Percentiles rank a stretch among this genome's conserved stretches.
These are phyloP conservation scores for Fusarium napiforme DNA, from an alignment of 2,329 filamentous ascomycete genomes.

Conservation along the genomic window DNA sequence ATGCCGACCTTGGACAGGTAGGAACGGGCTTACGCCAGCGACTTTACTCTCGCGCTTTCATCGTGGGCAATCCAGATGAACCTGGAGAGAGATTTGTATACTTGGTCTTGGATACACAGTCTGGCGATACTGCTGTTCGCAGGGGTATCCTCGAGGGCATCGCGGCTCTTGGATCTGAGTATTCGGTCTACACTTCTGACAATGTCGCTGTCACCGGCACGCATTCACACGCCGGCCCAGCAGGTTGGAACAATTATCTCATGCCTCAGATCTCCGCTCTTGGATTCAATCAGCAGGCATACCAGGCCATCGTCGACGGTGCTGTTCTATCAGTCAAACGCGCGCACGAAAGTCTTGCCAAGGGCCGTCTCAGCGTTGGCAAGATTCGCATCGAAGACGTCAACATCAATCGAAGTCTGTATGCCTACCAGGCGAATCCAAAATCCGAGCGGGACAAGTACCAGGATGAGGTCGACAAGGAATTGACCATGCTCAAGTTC, in stretches of 20 bases:
- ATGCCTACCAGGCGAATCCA: neutral
- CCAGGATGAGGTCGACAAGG: constrained; percentile 4
- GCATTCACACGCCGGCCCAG: neutral
- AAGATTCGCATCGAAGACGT: constrained; percentile 8
- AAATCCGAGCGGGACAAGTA: neutral
- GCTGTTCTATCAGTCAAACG: neutral
- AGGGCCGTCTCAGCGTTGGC: neutral
- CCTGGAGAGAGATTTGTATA: neutral
- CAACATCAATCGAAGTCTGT: constrained; percentile 14
- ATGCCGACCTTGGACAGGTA: neutral
- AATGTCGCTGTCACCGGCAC: constrained; percentile 10
- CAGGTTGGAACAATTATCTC: constrained; percentile 12
- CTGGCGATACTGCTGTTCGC: constrained; percentile 1
- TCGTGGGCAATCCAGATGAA: neutral
- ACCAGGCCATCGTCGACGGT: constrained; percentile 1
- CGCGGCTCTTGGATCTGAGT: neutral
- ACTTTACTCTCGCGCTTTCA: neutral
- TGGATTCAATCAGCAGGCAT: constrained; percentile 1
- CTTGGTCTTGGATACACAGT: neutral
- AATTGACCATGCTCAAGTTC: constrained; percentile 14
- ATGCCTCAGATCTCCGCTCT: constrained; percentile 12
- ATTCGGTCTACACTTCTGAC: neutral
- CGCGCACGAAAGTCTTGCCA: neutral
- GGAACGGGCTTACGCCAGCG: constrained; percentile 8
- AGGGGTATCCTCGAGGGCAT: neutral